These are phyloP conservation scores for Boechera stricta DNA, from an alignment of 345 rosid genomes.

Conservation along the genomic window DNA sequence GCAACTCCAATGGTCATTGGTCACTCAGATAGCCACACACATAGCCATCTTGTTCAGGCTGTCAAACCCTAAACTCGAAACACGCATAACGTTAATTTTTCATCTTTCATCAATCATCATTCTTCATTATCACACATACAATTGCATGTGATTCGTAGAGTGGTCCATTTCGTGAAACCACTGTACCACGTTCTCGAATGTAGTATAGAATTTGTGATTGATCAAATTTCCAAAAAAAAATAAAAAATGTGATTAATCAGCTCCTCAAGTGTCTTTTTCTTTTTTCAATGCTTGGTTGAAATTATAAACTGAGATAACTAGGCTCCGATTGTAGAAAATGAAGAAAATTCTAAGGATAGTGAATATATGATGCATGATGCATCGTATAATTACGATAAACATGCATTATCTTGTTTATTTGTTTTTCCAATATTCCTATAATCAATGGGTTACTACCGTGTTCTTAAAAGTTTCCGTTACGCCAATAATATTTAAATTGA, in stretches of 20 bases:
- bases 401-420: too few species aligned
- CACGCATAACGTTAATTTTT: background rate
- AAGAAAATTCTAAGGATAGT: background rate
- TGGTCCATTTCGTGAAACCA: slow-evolving; percentile 36
- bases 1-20: slow-evolving; percentile 18
- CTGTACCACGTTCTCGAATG: background rate
- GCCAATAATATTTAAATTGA: too few species aligned
- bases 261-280: background rate
- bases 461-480: too few species aligned
- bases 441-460: too few species aligned
- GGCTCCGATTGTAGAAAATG: background rate
- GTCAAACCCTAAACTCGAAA: slow-evolving; percentile 34
- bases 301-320: background rate
- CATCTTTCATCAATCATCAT: slow-evolving; percentile 6
- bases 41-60: slow-evolving; percentile 39
- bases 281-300: background rate
- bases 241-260: background rate
- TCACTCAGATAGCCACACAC: slow-evolving; percentile 29
- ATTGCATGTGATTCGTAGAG: slow-evolving; percentile 30
- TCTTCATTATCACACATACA: slow-evolving; percentile 26
- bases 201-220: slow-evolving; percentile 1
- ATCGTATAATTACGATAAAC: too few species aligned
- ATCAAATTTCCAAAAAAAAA: background rate
- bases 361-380: too few species aligned
- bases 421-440: too few species aligned